Conservation (phyloP, 1,139 yeast species). For the Kodamaea sp. region DNA sequence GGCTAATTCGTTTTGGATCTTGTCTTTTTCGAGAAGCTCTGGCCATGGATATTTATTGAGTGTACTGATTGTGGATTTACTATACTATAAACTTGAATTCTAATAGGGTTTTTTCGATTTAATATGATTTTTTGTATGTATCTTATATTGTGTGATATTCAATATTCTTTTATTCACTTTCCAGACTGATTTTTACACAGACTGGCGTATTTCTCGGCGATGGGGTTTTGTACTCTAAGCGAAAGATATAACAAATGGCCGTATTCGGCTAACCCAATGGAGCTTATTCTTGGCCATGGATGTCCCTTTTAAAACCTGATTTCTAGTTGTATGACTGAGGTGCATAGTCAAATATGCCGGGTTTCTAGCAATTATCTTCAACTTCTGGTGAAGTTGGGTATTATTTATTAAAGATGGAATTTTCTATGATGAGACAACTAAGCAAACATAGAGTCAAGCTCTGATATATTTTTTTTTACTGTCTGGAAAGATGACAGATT, state of each 20-base stretch:
- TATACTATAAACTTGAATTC: constrained; percentile 1
- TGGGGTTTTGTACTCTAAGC: constrained; percentile 58
- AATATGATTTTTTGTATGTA: neutral
- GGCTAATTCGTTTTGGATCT: constrained; percentile 15
- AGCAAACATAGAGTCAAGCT: constrained; percentile 93
- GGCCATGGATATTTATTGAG: constrained; percentile 6
- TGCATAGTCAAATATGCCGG: constrained; percentile 76
- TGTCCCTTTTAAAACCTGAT: constrained; percentile 39
- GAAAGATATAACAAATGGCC: constrained; percentile 78
- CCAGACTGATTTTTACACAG: constrained; percentile 13
- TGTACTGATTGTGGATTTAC: neutral
- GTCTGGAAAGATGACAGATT: constrained; percentile 49
- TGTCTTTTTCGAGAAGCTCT: constrained; percentile 17
- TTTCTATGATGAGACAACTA: constrained; percentile 65
- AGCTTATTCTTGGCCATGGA: constrained; percentile 82
- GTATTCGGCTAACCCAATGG: constrained; percentile 70
- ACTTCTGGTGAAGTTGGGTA: constrained; percentile 24
- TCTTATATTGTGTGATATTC: neutral
- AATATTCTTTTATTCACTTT: constrained; percentile 5
- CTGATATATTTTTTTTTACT: constrained; percentile 45
- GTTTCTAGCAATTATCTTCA: constrained; percentile 26
- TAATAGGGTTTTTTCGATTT: constrained; percentile 5
- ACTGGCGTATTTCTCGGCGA: constrained; percentile 47
- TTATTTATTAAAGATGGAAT: constrained; percentile 18
- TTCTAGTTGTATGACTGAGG: constrained; percentile 11